Evolutionary conservation across 2,329 filamentous ascomycete genomes (phyloP), one percentile per base, ranked within the genome.

Genomic region (Teratosphaeria zuluensis): DNA sequence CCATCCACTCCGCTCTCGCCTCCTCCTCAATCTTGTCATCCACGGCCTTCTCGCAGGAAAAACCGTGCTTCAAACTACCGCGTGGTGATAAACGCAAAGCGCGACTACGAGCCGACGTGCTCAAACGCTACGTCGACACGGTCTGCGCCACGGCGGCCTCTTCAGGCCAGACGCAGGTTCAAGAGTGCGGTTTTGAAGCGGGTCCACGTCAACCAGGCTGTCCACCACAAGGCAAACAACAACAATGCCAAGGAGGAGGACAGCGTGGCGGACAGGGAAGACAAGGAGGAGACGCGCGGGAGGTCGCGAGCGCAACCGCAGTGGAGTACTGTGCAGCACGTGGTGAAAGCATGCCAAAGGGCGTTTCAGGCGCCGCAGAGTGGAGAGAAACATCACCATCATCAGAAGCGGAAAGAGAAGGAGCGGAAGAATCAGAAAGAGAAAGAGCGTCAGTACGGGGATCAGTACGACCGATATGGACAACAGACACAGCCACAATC

Each of bases 141-240:
- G 70, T 78, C 69, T 77, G 72, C 70, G 62, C 66, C 55, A 70
- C 70, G 58, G 67, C 69, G 55, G 33, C 54, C 19, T 51, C 30
- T 19, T 14, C 56, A 4, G 71, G 69, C 72, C 63, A 69, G 69
- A 59, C 66, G 61, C 69, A 73, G 64, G 70, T 72, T 69, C 70
- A 75, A 73, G 72, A 76, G 75, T 76, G 73, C 73, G 70, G 72
- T 72, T 80, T 80, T 80, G 78, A 77, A 80, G 57, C 68, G 63
- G 59, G 61, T 75, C 58, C 74, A 77, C 72, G 63, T 77, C 69
- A 72, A 77, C 67, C 72, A 73, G 58, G 62, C 66, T 35, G 54
- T 58, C 57, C 58, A 62, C 56, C 57, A 59, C 55, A 51, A 32
- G 54, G n/a, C n/a, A n/a, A 54, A 56, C 59, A 56, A 59, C 63